phyloP scores from a whole-genome alignment of 1,139 yeast genomes.

The Tardiomyces digboiensis region DNA sequence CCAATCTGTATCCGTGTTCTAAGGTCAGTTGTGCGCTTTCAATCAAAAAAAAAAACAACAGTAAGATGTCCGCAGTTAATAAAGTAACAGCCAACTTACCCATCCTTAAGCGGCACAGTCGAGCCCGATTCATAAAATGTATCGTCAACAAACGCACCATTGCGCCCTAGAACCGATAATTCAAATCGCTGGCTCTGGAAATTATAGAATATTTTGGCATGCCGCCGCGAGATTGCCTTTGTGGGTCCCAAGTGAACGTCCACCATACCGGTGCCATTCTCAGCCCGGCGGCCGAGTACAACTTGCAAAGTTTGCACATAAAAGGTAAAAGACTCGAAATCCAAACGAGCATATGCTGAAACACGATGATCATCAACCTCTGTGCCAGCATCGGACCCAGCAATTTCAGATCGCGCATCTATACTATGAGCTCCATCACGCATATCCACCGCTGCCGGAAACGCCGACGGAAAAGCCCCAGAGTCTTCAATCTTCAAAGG shows the following conservation, averaged over 20 bases:
- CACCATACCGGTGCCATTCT: slow-evolving; percentile 55
- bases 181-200: slow-evolving; percentile 94
- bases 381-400: slow-evolving; percentile 6
- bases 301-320: slow-evolving; percentile 95
- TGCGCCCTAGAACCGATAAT: slow-evolving; percentile 80
- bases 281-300: slow-evolving; percentile 79
- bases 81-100: too few relatives aligned
- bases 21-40: too few relatives aligned
- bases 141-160: slow-evolving; percentile 95
- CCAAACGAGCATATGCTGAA: slow-evolving; percentile 90
- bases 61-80: slow-evolving; percentile 11
- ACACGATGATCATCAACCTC: slow-evolving; percentile 32
- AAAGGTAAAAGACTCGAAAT: slow-evolving; percentile 86
- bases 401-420: slow-evolving; percentile 2
- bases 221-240: slow-evolving; percentile 86
- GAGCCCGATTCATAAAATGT: slow-evolving; percentile 79
- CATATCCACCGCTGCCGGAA: background rate
- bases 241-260: slow-evolving; percentile 90
- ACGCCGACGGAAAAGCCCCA: slow-evolving; percentile 7
- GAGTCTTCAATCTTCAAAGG: slow-evolving; percentile 12
- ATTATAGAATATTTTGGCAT: slow-evolving; percentile 90
- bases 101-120: slow-evolving; percentile 72
- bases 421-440: background rate
- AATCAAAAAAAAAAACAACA: background rate
- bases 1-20: slow-evolving; percentile 88